Base-by-base conservation (phyloP, 306 rosid genomes). In the Corylus heterophylla region DNA sequence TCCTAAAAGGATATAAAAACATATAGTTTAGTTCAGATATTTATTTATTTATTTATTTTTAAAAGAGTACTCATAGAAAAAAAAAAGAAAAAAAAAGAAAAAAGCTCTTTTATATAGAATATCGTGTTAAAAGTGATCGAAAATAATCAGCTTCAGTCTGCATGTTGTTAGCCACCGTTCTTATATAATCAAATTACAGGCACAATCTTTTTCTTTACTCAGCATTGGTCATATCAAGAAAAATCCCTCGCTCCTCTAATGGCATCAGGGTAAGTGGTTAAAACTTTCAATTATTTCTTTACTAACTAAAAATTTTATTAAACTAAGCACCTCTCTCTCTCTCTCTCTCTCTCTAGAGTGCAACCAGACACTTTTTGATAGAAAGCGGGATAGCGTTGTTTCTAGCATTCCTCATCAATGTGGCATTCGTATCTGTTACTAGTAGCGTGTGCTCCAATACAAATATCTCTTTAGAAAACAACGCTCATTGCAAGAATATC, bases 181-280 rank as follows among this genome's bases (percentile, higher is more conserved):
- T 39, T 42, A 42, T 42, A 42, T 42, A 42, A 5, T 42, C 27
- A 39, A 67, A 67, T 14, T 76, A 47, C 79, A 76, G 79, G 44
- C 79, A 76, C 73, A 76, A 76, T 76, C 73, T 76, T 64, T 63
- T 76, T 52, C 79, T 76, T 6, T 63, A 76, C 50, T 76, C 79
- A 17, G 79, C 73, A 29, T 29, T 76, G 59, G 79, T 76, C n/a
- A 29, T 76, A 47, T 76, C 79, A 8, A 76, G 79, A 20, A 49
- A 76, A 64, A 14, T 76, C 49, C 25, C 79, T 31, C 79, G 63
- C 61, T 14, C 79, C 11, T 29, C 2, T 48, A 50, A 76, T 27
- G 79, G 35, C 59, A 64, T 76, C 47, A 64, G 16, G 62, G 79
- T 63, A 48, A 22, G 48, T 18, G 4, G 18, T 2, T 39, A 17